Evolutionary conservation across 805 yeast species (phyloP).

Genomic region (Metschnikowia henanensis): DNA sequence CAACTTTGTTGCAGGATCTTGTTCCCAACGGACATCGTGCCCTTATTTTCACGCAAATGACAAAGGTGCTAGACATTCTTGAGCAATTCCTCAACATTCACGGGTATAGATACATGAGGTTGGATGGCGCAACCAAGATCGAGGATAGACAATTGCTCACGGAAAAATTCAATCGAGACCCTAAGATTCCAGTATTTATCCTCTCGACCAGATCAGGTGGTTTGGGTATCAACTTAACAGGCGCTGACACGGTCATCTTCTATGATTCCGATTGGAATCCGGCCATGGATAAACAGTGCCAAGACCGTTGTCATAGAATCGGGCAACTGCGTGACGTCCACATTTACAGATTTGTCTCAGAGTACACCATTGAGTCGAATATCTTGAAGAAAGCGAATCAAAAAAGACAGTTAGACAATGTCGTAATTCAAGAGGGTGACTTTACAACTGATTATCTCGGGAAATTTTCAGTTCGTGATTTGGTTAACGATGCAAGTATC

Average conservation of each 20-base stretch:
- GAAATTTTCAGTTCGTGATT: slow-evolving; percentile 80
- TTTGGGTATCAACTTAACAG: slow-evolving; percentile 93
- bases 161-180: slow-evolving; percentile 86
- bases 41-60: slow-evolving; percentile 96
- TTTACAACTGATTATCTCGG: slow-evolving; percentile 96
- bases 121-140: slow-evolving; percentile 96
- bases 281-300: slow-evolving; percentile 99
- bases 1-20: slow-evolving; percentile 70
- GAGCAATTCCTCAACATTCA: slow-evolving; percentile 93
- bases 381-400: slow-evolving; percentile 93
- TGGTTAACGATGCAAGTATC: slow-evolving; percentile 63
- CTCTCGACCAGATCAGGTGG: slow-evolving; percentile 98
- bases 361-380: slow-evolving; percentile 93
- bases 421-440: slow-evolving; percentile 96
- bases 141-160: slow-evolving; percentile 96
- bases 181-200: slow-evolving; percentile 85
- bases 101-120: slow-evolving; percentile 90
- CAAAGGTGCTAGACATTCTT: slow-evolving; percentile 88
- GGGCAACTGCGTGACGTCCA: slow-evolving; percentile 99
- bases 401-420: slow-evolving; percentile 89
- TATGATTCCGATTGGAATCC: slow-evolving; percentile 99
- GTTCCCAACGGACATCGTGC: slow-evolving; percentile 91
- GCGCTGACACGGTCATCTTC: slow-evolving; percentile 98
- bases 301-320: slow-evolving; percentile 98
- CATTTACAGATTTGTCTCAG: slow-evolving; percentile 93